Evolutionary conservation across 78 protist species (phyloP), one percentile per base, ranked within the genome.

Genomic region (Isochrysis galbana): DNA sequence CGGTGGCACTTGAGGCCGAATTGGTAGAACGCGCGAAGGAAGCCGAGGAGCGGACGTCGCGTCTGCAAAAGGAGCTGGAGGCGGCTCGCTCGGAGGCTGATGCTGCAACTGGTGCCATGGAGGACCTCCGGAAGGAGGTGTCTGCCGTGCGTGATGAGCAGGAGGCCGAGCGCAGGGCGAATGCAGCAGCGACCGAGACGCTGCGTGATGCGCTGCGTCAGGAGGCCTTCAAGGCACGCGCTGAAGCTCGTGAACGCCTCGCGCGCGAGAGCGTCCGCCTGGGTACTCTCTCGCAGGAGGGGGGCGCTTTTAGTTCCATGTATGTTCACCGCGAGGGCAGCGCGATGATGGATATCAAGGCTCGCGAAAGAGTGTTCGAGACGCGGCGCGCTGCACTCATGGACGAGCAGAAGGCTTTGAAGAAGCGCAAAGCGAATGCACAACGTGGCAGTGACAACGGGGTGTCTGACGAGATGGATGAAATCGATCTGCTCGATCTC

Each of bases 301-400:
- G 80, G 29, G 36, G 80, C 80, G 7, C 44, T 19, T 70, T n/a
- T 19, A 19, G 29, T 14, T 51, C 61, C 61, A 19, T 14, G 61
- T 51, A 19, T 14, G 61, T 51, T 7, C 61, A 19, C 29, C 61
- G 61, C 29, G 61, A 51, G 29, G 61, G 61, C 29, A 51, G 29
- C 29, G 61, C 61, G 61, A 51, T 51, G 61, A 14, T 51, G 29
- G 61, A 51, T 7, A 7, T 51, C 61, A 51, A 51, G 61, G 61
- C 61, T 7, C 61, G 61, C 61, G 61, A 51, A 14, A 7, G 61
- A 51, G 61, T 93, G 95, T 90, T 95, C 96, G 29, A 51, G 29
- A 14, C 7, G 61, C 61, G 61, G 61, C 61, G 61, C 29, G 61
- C 61, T 14, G 80, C 80, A 2, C 17, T 67, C 11, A 2, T 2